Conservation (phyloP, 345 rosid genomes). For the Atalantia buxifolia region DNA sequence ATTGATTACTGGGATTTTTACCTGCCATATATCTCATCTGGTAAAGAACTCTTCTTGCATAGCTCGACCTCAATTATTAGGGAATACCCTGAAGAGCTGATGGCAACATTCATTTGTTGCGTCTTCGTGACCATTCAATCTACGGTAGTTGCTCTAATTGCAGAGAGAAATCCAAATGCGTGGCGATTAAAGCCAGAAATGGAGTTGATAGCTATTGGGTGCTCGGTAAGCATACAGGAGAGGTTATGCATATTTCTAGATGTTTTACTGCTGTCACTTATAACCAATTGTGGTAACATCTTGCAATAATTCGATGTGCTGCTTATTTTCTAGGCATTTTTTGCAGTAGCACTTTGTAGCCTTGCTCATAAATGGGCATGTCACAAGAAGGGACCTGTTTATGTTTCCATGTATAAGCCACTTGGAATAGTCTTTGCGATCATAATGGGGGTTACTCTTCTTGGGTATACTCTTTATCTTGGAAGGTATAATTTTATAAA, state of each 20-base stretch:
- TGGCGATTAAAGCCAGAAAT: constrained; percentile 20
- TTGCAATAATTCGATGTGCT: background rate
- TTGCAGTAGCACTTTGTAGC: constrained; percentile 16
- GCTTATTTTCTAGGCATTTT: constrained; percentile 24
- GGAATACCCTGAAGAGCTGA: constrained; percentile 22
- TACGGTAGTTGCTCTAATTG: constrained; percentile 11
- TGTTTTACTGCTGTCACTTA: background rate
- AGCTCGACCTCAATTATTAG: constrained; percentile 17
- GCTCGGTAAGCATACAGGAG: constrained; percentile 13
- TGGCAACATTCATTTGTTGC: constrained; percentile 13
- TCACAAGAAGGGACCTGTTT: constrained; percentile 25
- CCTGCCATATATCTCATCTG: background rate
- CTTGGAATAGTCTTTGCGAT: constrained; percentile 28
- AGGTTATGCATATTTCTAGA: background rate
- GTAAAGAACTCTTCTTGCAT: background rate
- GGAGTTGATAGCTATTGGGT: constrained; percentile 18
- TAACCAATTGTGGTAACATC: background rate
- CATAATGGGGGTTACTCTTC: constrained; percentile 28
- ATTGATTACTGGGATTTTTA: background rate
- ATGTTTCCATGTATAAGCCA: constrained; percentile 28
- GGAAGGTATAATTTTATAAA: constrained; percentile 27
- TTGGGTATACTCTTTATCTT: constrained; percentile 36
- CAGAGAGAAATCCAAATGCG: constrained; percentile 20
- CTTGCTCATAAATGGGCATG: constrained; percentile 32
- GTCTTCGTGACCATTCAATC: constrained; percentile 14